Percentiles rank a stretch among this genome's conserved stretches.
These are phyloP conservation scores for Kodamaea sagamina DNA, from an alignment of 805 yeast genomes.

Conservation along the genomic window DNA sequence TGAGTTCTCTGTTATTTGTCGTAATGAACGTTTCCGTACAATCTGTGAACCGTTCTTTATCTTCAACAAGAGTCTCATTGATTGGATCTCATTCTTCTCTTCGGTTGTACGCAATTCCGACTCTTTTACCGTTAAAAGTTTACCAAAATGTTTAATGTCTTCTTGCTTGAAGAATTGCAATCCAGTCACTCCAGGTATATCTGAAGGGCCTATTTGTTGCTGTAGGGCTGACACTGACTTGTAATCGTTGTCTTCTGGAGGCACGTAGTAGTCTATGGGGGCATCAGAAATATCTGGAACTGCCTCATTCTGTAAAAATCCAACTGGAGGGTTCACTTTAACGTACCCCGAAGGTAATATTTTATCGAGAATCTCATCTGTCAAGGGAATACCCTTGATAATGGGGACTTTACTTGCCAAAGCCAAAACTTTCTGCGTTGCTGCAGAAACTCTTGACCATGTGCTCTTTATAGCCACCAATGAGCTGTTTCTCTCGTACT, in stretches of 20 bases:
- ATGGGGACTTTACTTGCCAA: slow-evolving; percentile 25
- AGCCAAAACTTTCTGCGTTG: slow-evolving; percentile 24
- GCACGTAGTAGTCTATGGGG: slow-evolving; percentile 47
- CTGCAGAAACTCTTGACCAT: neutral
- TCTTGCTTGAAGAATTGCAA: slow-evolving; percentile 68
- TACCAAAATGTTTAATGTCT: slow-evolving; percentile 72
- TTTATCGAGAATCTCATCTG: slow-evolving; percentile 48
- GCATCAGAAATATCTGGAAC: slow-evolving; percentile 38
- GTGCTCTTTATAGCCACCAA: slow-evolving; percentile 1
- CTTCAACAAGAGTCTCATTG: slow-evolving; percentile 63
- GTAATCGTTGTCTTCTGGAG: slow-evolving; percentile 42
- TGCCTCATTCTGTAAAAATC: slow-evolving; percentile 33
- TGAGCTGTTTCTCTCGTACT: slow-evolving; percentile 25
- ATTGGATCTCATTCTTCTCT: slow-evolving; percentile 59
- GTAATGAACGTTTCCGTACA: slow-evolving; percentile 66
- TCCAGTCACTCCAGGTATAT: slow-evolving; percentile 66
- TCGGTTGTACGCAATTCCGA: slow-evolving; percentile 43
- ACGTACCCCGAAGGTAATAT: slow-evolving; percentile 57
- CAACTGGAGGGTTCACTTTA: slow-evolving; percentile 45
- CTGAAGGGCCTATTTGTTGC: slow-evolving; percentile 43
- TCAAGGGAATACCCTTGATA: slow-evolving; percentile 36
- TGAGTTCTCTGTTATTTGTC: slow-evolving; percentile 66
- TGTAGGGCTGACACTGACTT: slow-evolving; percentile 24
- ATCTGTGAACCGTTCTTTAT: slow-evolving; percentile 78
- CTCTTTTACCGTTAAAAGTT: slow-evolving; percentile 40